phyloP scores from a whole-genome alignment of 768 basidiomycete genomes.

The Pilatotrama ljubarskyi region DNA sequence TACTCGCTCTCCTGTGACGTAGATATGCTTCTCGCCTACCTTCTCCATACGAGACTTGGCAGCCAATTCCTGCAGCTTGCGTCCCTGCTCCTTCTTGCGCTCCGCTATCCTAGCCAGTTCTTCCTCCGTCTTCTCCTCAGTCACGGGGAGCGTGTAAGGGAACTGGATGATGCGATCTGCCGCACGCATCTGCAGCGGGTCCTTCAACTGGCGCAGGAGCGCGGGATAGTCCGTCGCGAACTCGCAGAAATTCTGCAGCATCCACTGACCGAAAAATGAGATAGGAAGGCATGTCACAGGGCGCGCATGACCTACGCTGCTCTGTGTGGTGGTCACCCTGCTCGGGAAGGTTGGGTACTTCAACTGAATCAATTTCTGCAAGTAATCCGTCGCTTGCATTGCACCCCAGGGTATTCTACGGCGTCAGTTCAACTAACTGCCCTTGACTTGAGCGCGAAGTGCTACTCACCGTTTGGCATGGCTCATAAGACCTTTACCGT shows the following conservation, averaged over 20 bases:
- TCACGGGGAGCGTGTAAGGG: conserved; percentile 63
- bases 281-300: background rate
- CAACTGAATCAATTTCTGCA: conserved; percentile 90
- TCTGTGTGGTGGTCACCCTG: conserved; percentile 73
- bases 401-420: conserved; percentile 92
- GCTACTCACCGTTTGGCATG: conserved; percentile 76
- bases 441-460: background rate
- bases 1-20: background rate
- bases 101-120: conserved; percentile 79
- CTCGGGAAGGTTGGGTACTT: conserved; percentile 95
- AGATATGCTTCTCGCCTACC: conserved; percentile 38
- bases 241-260: conserved; percentile 85
- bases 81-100: conserved; percentile 81
- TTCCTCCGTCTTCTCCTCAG: conserved; percentile 89
- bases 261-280: conserved; percentile 59
- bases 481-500: conserved; percentile 80
- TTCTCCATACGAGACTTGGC: conserved; percentile 85
- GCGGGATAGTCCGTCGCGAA: conserved; percentile 76
- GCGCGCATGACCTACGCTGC: conserved; percentile 55
- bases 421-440: background rate
- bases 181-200: conserved; percentile 63
- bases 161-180: conserved; percentile 83
- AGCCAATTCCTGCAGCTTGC: conserved; percentile 88
- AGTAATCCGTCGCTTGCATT: conserved; percentile 85
- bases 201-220: conserved; percentile 64